Evolutionary conservation across 129 eudicot species (phyloP).

Genomic region (Artemisia argyi): DNA sequence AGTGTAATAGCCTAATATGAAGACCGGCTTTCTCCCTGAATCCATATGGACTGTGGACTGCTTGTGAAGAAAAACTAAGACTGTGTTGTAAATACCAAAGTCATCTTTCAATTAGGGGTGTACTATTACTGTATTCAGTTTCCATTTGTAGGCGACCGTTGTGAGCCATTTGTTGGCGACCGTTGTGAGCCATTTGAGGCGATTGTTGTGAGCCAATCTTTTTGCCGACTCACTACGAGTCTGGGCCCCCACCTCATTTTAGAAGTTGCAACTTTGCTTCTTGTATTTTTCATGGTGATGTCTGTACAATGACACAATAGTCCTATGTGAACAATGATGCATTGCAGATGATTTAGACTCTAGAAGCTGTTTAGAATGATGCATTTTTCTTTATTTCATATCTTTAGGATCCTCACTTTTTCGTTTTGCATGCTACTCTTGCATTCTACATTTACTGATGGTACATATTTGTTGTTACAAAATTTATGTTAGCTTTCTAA

Average conservation of each 20-base stretch:
- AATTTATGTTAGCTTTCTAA: not conserved
- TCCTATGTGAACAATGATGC: not conserved
- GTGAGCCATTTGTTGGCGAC: not conserved
- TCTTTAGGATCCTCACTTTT: not conserved
- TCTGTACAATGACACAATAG: conserved; percentile 13
- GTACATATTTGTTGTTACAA: not conserved
- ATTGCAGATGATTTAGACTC: conserved; percentile 11
- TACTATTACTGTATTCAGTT: not conserved
- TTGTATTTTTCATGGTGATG: conserved; percentile 6
- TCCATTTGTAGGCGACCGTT: conserved; percentile 4
- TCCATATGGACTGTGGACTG: conserved; percentile 15
- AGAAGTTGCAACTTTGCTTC: conserved; percentile 5
- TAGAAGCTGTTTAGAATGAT: conserved; percentile 1
- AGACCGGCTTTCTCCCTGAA: conserved; percentile 51
- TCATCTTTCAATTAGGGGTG: conserved; percentile 17
- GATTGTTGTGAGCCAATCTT: conserved; percentile 45
- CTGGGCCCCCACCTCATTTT: conserved; percentile 32
- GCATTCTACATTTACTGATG: not conserved
- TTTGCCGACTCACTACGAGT: conserved; percentile 43
- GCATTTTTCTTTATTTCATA: not conserved
- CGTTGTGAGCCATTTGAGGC: conserved; percentile 5
- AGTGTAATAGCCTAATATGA: conserved; percentile 22
- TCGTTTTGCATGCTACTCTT: not conserved
- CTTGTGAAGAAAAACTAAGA: conserved; percentile 41
- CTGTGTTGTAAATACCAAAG: conserved; percentile 38